A percentile compares a stretch with the other conserved stretches of the same genome.
Conservation (phyloP, 78 protist species). For the Planoprotostelium fungivorum region DNA sequence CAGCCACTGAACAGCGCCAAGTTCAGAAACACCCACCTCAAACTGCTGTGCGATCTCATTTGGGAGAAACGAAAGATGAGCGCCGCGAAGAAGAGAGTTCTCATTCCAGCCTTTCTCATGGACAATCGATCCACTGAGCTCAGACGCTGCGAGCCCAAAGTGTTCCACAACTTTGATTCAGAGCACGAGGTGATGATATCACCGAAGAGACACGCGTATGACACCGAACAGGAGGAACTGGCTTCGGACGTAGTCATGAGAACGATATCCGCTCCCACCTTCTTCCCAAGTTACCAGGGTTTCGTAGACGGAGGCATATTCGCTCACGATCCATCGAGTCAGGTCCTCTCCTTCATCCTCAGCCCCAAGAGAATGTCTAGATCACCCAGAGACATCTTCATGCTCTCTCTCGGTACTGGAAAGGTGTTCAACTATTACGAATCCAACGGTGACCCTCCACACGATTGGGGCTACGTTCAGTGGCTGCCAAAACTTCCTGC, state of each 20-base stretch:
- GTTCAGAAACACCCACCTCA: neutral
- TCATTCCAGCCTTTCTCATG: conserved; percentile 46
- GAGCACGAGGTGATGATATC: neutral
- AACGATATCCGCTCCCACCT: conserved; percentile 60
- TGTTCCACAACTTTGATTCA: neutral
- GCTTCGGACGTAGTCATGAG: conserved; percentile 40
- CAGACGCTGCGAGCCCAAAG: neutral
- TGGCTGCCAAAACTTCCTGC: conserved; percentile 13
- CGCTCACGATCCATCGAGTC: conserved; percentile 45
- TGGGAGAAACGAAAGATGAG: neutral
- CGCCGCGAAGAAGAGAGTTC: conserved; percentile 15
- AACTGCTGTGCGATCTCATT: neutral
- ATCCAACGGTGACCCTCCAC: neutral
- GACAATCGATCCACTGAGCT: conserved; percentile 18
- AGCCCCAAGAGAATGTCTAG: neutral
- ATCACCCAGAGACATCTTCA: neutral
- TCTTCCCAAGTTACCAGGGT: conserved; percentile 56
- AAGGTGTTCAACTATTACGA: conserved; percentile 6
- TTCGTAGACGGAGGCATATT: conserved; percentile 62
- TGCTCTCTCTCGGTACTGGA: conserved; percentile 8
- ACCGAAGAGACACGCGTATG: neutral
- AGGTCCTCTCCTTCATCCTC: neutral
- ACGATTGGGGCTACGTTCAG: conserved; percentile 16
- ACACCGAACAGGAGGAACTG: conserved; percentile 1
- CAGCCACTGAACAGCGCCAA: neutral